Percentiles rank a stretch among this genome's conserved stretches.
Conservation (phyloP, 2,329 filamentous ascomycete species). For the Tolypocladium tundrense region DNA sequence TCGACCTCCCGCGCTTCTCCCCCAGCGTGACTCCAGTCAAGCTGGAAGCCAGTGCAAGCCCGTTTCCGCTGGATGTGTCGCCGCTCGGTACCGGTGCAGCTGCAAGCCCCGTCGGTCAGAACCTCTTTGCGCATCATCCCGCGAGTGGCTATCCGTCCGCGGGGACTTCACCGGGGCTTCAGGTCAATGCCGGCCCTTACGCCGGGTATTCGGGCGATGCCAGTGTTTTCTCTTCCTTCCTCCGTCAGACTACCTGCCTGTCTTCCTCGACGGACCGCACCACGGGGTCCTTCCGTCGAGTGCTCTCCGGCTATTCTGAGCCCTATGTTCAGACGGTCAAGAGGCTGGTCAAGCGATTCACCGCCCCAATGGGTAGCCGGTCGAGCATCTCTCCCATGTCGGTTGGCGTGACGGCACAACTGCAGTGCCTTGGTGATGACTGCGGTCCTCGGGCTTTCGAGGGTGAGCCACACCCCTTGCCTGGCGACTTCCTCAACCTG, state of each 20-base stretch:
- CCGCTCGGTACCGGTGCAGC: background rate
- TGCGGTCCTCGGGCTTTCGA: slow-evolving; percentile 12
- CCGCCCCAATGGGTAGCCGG: slow-evolving; percentile 15
- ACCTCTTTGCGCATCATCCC: background rate
- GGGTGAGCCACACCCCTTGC: slow-evolving; percentile 23
- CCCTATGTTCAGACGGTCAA: slow-evolving; percentile 26
- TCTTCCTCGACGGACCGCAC: slow-evolving; percentile 28
- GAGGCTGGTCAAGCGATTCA: slow-evolving; percentile 27
- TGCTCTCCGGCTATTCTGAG: slow-evolving; percentile 20
- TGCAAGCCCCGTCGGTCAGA: background rate
- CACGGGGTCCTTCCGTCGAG: slow-evolving; percentile 21
- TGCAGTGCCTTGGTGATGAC: slow-evolving; percentile 18
- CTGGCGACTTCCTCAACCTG: slow-evolving; percentile 39
- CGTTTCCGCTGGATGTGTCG: background rate
- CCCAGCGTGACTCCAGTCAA: background rate
- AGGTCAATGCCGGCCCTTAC: background rate
- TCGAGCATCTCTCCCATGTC: slow-evolving; percentile 14
- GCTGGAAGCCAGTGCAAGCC: slow-evolving; percentile 3
- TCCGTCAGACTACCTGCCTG: slow-evolving; percentile 24
- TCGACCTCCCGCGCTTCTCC: slow-evolving; percentile 4
- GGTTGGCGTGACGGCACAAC: slow-evolving; percentile 1
- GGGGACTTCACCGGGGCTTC: background rate
- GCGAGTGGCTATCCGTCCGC: background rate
- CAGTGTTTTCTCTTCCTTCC: slow-evolving; percentile 13
- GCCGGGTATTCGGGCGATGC: background rate